Evolutionary conservation across 345 rosid species (phyloP).

Genomic region (Gossypium rotundifolium): DNA sequence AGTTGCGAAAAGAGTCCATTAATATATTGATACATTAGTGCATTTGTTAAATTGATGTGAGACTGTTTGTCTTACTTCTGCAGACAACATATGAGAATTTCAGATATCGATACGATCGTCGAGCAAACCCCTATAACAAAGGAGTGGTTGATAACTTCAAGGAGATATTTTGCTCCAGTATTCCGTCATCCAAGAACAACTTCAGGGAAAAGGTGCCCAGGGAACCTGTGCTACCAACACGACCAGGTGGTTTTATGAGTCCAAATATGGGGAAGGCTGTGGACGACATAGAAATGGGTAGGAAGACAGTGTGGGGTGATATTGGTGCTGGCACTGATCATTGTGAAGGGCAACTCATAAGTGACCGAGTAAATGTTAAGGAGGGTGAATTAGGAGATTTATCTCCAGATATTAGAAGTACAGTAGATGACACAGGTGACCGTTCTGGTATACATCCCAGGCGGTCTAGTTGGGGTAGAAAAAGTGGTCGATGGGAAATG

Average conservation of each 20-base stretch:
- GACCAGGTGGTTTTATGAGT: constrained; percentile 80
- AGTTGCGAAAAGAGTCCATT: neutral
- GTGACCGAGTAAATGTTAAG: constrained; percentile 58
- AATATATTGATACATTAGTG: neutral
- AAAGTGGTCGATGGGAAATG: no score
- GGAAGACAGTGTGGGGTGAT: constrained; percentile 94
- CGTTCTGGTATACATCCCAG: no score
- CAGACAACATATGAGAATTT: constrained; percentile 98
- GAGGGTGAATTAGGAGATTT: constrained; percentile 72
- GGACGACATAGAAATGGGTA: constrained; percentile 94
- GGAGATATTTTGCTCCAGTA: constrained; percentile 61
- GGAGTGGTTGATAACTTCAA: constrained; percentile 70
- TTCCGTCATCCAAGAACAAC: constrained; percentile 73
- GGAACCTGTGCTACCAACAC: constrained; percentile 63
- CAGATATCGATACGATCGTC: constrained; percentile 76
- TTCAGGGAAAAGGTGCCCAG: constrained; percentile 64
- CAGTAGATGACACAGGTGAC: no score
- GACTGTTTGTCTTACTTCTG: constrained; percentile 23
- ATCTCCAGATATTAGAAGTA: constrained; percentile 34
- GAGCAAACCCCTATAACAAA: constrained; percentile 74
- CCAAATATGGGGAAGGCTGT: constrained; percentile 90
- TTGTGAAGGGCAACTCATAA: constrained; percentile 53
- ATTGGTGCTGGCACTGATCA: constrained; percentile 52
- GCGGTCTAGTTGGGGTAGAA: no score
- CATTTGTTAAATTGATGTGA: neutral